phyloP scores from a whole-genome alignment of 31 red algal genomes.

The Endocladia muricata region DNA sequence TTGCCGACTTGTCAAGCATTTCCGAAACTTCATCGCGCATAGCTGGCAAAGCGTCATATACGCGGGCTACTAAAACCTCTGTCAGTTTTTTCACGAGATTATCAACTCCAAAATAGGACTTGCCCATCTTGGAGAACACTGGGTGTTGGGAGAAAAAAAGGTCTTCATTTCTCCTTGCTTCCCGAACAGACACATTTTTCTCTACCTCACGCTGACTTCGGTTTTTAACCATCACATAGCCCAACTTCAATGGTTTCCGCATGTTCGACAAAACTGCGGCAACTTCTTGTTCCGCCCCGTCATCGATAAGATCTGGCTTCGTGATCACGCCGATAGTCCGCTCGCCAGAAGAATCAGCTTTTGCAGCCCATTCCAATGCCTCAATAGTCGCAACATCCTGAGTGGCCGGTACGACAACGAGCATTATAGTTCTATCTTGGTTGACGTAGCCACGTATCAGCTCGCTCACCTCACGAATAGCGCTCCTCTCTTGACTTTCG shows the following conservation, averaged over 20 bases:
- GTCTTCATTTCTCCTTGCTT: slow-evolving; percentile 75
- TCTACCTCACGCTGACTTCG: slow-evolving; percentile 74
- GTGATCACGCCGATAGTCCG: slow-evolving; percentile 93
- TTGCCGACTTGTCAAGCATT: slow-evolving; percentile 49
- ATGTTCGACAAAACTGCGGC: slow-evolving; percentile 56
- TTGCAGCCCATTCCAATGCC: slow-evolving; percentile 71
- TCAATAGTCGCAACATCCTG: slow-evolving; percentile 83
- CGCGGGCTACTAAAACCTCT: slow-evolving; percentile 65
- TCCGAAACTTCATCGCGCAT: slow-evolving; percentile 70
- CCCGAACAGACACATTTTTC: slow-evolving; percentile 36
- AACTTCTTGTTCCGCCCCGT: slow-evolving; percentile 82
- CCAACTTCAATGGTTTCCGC: slow-evolving; percentile 68
- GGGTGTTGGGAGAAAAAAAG: slow-evolving; percentile 66
- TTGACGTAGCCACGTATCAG: slow-evolving; percentile 71
- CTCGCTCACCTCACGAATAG: slow-evolving; percentile 56
- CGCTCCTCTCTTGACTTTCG: slow-evolving; percentile 75
- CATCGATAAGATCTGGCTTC: slow-evolving; percentile 91
- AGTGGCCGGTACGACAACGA: slow-evolving; percentile 85
- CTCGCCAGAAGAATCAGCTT: slow-evolving; percentile 62
- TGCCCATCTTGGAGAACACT: slow-evolving; percentile 56
- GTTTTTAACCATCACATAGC: slow-evolving; percentile 86
- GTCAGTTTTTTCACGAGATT: slow-evolving; percentile 71
- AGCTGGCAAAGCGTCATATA: slow-evolving; percentile 79
- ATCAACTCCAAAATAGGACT: slow-evolving; percentile 63
- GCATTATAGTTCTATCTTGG: slow-evolving; percentile 70